These are phyloP conservation scores for Silene noctiflora DNA, from an alignment of 179 eudicot genomes.

Conservation along the genomic window DNA sequence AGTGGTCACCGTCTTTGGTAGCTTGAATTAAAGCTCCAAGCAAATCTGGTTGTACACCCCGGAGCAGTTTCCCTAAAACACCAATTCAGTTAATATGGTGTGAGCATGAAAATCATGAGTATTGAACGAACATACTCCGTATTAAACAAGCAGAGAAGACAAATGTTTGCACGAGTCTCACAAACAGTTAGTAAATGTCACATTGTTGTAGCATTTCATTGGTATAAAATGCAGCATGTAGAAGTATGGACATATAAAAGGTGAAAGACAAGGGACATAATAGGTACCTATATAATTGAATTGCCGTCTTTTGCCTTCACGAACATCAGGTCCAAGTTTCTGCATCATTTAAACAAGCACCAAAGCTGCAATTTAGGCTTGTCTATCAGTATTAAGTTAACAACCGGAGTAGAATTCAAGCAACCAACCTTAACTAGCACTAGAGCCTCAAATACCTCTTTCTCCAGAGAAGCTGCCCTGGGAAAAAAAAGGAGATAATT, in stretches of 20 bases:
- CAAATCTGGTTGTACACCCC: constrained; percentile 67
- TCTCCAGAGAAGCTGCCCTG: constrained; percentile 64
- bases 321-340: constrained; percentile 82
- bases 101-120: no score
- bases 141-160: no score
- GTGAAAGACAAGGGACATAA: not conserved
- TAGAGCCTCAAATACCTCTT: constrained; percentile 68
- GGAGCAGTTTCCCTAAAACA: constrained; percentile 60
- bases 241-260: not conserved
- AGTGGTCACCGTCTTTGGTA: constrained; percentile 68
- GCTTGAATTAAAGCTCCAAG: constrained; percentile 76
- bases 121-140: no score
- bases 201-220: no score
- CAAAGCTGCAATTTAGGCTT: constrained; percentile 18
- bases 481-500: constrained; percentile 11
- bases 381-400: no score
- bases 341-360: constrained; percentile 42
- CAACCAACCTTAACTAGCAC: constrained; percentile 56
- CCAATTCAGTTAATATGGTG: not conserved
- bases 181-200: no score
- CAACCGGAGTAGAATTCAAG: not conserved
- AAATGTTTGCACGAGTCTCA: no score
- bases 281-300: constrained; percentile 69
- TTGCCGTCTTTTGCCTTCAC: constrained; percentile 85
- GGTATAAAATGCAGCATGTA: not conserved